phyloP scores from a whole-genome alignment of 805 yeast genomes.

The Candida tallmaniae region DNA sequence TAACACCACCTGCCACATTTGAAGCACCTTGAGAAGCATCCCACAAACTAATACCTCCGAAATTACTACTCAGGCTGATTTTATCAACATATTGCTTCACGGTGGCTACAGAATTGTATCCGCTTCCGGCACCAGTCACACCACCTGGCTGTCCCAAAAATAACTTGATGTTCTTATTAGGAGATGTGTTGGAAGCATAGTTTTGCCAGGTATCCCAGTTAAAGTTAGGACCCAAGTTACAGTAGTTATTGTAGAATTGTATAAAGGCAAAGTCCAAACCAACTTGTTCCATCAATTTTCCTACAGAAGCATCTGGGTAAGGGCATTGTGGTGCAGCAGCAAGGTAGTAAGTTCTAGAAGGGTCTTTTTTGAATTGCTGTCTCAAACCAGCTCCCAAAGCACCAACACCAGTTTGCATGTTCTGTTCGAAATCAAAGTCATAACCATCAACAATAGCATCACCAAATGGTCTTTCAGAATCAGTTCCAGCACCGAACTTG shows the following conservation, averaged over 20 bases:
- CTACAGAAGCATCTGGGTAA: slow-evolving; percentile 35
- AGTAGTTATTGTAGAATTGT: slow-evolving; percentile 37
- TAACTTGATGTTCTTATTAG: slow-evolving; percentile 28
- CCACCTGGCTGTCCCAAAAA: slow-evolving; percentile 35
- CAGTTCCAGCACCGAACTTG: slow-evolving; percentile 33
- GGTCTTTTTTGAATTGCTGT: slow-evolving; percentile 18
- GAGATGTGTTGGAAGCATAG: slow-evolving; percentile 24
- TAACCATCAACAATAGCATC: slow-evolving; percentile 80
- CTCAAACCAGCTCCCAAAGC: slow-evolving; percentile 40
- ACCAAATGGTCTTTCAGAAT: slow-evolving; percentile 54
- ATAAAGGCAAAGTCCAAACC: slow-evolving; percentile 33
- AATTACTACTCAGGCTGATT: slow-evolving; percentile 20
- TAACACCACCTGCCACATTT: slow-evolving; percentile 19
- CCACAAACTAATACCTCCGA: slow-evolving; percentile 83
- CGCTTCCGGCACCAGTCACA: slow-evolving; percentile 28
- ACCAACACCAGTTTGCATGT: slow-evolving; percentile 59
- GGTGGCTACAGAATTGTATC: slow-evolving; percentile 21
- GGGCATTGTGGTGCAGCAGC: slow-evolving; percentile 40
- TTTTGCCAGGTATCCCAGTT: slow-evolving; percentile 34
- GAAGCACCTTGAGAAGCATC: slow-evolving; percentile 58
- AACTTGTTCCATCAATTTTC: slow-evolving; percentile 21
- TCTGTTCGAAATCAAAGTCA: slow-evolving; percentile 67
- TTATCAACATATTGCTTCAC: slow-evolving; percentile 16
- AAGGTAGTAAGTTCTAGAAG: slow-evolving; percentile 25
- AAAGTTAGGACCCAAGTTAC: slow-evolving; percentile 23